Percentiles rank a stretch among this genome's conserved stretches.
Conservation (phyloP, 352 stramenopile species). For the Globisporangium barbulae region DNA sequence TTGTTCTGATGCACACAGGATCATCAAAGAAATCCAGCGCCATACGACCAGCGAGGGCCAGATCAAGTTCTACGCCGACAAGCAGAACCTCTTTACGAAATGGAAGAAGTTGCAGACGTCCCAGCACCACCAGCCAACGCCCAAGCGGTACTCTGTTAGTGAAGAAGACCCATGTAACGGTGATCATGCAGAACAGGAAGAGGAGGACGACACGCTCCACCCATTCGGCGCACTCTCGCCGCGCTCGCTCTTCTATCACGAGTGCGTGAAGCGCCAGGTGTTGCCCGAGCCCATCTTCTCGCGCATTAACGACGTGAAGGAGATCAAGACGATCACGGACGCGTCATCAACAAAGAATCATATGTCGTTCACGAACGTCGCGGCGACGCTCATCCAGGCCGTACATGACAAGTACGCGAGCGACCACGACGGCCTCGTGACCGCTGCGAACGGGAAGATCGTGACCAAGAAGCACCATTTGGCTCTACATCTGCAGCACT, state of each 20-base stretch:
- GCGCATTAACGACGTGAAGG: conserved; percentile 47
- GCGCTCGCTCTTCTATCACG: conserved; percentile 64
- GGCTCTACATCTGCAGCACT: conserved; percentile 61
- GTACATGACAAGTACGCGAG: conserved; percentile 27
- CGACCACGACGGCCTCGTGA: conserved; percentile 27
- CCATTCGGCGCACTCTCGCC: conserved; percentile 44
- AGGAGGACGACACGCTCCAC: conserved; percentile 19
- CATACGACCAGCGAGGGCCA: conserved; percentile 52
- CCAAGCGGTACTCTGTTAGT: conserved; percentile 7
- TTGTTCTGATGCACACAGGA: conserved; percentile 20
- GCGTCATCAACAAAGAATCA: neutral
- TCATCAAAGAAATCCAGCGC: conserved; percentile 58
- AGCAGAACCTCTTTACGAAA: conserved; percentile 68
- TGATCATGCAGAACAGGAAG: conserved; percentile 9
- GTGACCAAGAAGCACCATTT: conserved; percentile 42
- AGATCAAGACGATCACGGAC: neutral
- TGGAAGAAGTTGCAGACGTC: conserved; percentile 68
- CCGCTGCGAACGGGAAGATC: conserved; percentile 18
- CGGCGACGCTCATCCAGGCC: conserved; percentile 34
- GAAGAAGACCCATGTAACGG: neutral
- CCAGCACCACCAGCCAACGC: conserved; percentile 40
- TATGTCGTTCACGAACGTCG: conserved; percentile 34
- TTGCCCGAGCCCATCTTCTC: conserved; percentile 71
- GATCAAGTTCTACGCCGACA: conserved; percentile 68
- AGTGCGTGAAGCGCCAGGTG: conserved; percentile 55